Evolutionary conservation across 2,329 filamentous ascomycete species (phyloP).

Genomic region (Lachnellula subtilissima): DNA sequence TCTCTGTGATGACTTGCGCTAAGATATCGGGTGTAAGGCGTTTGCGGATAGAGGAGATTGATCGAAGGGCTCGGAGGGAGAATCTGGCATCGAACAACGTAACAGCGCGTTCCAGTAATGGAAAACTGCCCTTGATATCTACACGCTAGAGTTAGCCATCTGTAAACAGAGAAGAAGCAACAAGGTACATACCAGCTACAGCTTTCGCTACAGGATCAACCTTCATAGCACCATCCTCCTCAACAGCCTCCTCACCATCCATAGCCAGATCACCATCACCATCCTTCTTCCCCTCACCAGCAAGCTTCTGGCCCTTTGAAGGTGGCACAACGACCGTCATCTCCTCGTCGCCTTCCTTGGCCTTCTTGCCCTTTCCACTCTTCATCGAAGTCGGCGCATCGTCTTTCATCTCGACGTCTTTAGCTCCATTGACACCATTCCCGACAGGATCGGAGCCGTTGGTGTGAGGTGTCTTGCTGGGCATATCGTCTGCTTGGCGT

Average conservation of each 20-base stretch:
- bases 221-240: constrained; percentile 42
- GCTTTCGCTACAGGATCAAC: constrained; percentile 57
- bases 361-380: constrained; percentile 59
- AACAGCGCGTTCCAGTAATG: constrained; percentile 85
- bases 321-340: constrained; percentile 79
- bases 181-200: constrained; percentile 49
- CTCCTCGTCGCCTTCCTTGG: constrained; percentile 67
- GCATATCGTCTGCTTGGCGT: constrained; percentile 45
- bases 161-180: constrained; percentile 6
- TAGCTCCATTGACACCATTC: constrained; percentile 60
- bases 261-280: constrained; percentile 67
- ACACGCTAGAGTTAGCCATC: constrained; percentile 16
- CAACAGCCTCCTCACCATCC: constrained; percentile 44
- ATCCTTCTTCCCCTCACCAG: constrained; percentile 52
- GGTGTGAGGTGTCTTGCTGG: constrained; percentile 61
- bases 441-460: constrained; percentile 67
- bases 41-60: constrained; percentile 94
- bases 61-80: constrained; percentile 86
- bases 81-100: constrained; percentile 92
- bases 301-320: constrained; percentile 58
- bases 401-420: constrained; percentile 69
- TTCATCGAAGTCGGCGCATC: constrained; percentile 54
- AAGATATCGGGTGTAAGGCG: constrained; percentile 78
- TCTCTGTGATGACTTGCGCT: constrained; percentile 74
- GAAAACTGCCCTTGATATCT: constrained; percentile 97